phyloP scores from a whole-genome alignment of 306 rosid species.

The Prunus dulcis region DNA sequence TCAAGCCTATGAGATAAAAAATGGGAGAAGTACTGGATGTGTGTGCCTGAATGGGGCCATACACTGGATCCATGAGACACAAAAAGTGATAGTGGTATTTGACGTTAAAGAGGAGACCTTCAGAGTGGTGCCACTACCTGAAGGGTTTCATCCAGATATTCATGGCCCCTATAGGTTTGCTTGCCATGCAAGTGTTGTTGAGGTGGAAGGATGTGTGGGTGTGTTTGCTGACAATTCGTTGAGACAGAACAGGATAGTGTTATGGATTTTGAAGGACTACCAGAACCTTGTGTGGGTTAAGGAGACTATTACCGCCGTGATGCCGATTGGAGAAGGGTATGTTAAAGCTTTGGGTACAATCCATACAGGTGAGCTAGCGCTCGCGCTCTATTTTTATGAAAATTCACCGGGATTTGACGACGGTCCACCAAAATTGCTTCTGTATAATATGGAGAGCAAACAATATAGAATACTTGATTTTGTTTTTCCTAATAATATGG shows the following conservation, averaged over 20 bases:
- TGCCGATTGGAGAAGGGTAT: neutral
- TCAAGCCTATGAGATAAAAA: no score
- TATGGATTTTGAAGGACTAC: conserved; percentile 1
- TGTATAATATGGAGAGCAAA: neutral
- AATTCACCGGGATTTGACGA: neutral
- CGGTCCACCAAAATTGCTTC: neutral
- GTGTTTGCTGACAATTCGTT: neutral
- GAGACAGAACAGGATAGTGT: neutral
- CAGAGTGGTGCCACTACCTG: neutral
- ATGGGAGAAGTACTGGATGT: neutral
- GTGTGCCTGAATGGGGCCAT: neutral
- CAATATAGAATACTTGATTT: neutral
- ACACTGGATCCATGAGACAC: neutral
- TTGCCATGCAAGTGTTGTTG: neutral
- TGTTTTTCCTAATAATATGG: neutral
- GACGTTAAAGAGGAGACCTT: neutral
- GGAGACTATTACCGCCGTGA: neutral
- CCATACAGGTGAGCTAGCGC: neutral
- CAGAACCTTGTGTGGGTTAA: neutral
- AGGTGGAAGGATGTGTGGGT: conserved; percentile 5
- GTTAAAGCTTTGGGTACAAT: neutral
- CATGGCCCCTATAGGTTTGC: no score
- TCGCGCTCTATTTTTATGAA: neutral
- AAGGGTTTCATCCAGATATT: neutral
- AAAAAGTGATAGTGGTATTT: neutral